Percentiles rank a stretch among this genome's conserved stretches.
Conservation (phyloP, 2,329 filamentous ascomycete genomes). For the Aspergillus ustus region DNA sequence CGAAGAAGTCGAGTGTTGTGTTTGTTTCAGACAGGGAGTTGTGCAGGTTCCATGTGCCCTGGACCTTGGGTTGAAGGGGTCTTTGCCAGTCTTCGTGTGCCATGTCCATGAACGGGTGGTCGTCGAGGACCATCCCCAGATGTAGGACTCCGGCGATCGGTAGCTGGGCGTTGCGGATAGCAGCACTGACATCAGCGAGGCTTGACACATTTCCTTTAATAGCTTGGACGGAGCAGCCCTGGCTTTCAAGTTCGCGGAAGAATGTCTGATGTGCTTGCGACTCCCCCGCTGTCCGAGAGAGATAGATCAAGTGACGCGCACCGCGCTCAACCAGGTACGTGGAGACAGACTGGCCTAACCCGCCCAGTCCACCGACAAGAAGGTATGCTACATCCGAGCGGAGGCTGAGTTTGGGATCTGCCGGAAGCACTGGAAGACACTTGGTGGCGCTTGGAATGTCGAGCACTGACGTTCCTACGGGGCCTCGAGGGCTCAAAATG, state of each 20-base stretch:
- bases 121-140: constrained; percentile 30
- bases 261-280: constrained; percentile 17
- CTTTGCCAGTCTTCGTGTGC: constrained; percentile 4
- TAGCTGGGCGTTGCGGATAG: not conserved
- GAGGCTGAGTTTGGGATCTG: not conserved
- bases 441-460: not conserved
- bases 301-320: constrained; percentile 38
- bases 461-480: constrained; percentile 26
- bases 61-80: constrained; percentile 20
- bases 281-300: constrained; percentile 37
- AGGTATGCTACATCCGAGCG: constrained; percentile 34
- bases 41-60: constrained; percentile 31
- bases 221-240: constrained; percentile 23
- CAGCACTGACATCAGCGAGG: not conserved
- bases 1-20: constrained; percentile 16
- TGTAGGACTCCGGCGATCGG: constrained; percentile 27
- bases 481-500: not conserved
- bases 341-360: constrained; percentile 40
- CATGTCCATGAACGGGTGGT: constrained; percentile 14
- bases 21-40: not conserved
- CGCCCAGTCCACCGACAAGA: constrained; percentile 46
- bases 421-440: not conserved
- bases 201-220: constrained; percentile 22
- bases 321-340: constrained; percentile 41
- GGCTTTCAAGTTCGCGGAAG: constrained; percentile 21